Evolutionary conservation across 2,329 filamentous ascomycete genomes (phyloP).

Genomic region (Cylindrodendrum hubeiense): DNA sequence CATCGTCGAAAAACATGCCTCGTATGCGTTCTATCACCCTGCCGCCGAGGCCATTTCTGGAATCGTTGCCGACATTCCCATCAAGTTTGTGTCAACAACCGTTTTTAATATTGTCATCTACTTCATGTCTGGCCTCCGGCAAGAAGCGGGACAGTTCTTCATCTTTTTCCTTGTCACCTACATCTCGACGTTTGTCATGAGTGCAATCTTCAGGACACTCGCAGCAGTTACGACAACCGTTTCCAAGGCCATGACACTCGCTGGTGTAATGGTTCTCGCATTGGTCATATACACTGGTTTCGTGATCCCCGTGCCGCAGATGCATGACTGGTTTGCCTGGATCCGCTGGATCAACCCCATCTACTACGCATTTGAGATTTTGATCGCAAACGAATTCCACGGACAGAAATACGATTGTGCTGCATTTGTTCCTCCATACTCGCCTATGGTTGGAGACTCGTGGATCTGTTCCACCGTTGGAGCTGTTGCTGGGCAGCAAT

Average conservation of each 20-base stretch:
- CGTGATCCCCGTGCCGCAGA: slow-evolving; percentile 56
- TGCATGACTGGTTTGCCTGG: slow-evolving; percentile 80
- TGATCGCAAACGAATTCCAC: slow-evolving; percentile 78
- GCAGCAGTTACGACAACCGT: slow-evolving; percentile 76
- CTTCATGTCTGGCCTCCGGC: slow-evolving; percentile 63
- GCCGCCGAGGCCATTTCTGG: slow-evolving; percentile 36
- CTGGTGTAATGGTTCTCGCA: slow-evolving; percentile 66
- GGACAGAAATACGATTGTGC: slow-evolving; percentile 66
- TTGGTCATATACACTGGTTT: slow-evolving; percentile 50
- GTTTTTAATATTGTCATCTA: slow-evolving; percentile 65
- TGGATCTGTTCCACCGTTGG: slow-evolving; percentile 65
- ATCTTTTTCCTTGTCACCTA: slow-evolving; percentile 79
- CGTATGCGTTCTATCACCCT: slow-evolving; percentile 53
- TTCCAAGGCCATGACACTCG: slow-evolving; percentile 65
- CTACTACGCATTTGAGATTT: slow-evolving; percentile 75
- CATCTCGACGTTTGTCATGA: slow-evolving; percentile 68
- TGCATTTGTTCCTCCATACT: slow-evolving; percentile 56
- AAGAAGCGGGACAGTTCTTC: slow-evolving; percentile 77
- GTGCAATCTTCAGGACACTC: slow-evolving; percentile 78
- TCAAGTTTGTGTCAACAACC: slow-evolving; percentile 50
- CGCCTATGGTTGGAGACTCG: slow-evolving; percentile 52
- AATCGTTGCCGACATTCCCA: slow-evolving; percentile 52
- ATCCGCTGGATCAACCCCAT: slow-evolving; percentile 78
- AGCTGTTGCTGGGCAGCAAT: slow-evolving; percentile 60
- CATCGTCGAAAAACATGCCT: slow-evolving; percentile 45